Evolutionary conservation across 2,329 filamentous ascomycete genomes (phyloP).

Genomic region (Alternaria solani): DNA sequence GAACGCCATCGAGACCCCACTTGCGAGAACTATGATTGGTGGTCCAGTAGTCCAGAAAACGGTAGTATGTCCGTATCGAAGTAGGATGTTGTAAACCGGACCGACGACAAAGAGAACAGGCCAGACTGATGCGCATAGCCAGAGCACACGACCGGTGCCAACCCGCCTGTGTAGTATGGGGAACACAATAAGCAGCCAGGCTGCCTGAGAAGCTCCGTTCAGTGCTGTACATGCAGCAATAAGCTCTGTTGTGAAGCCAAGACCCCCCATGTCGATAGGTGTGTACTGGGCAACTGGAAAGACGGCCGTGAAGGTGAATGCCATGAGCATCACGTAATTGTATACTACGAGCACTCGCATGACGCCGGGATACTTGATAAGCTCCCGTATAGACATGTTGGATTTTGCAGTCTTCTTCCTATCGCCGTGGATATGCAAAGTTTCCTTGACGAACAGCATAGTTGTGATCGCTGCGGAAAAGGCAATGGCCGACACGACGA

Average conservation of each 20-base stretch:
- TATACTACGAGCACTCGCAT: slow-evolving; percentile 71
- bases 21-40: not conserved
- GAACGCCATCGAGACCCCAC: slow-evolving; percentile 42
- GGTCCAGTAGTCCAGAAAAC: slow-evolving; percentile 66
- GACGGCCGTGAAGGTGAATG: slow-evolving; percentile 75
- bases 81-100: slow-evolving; percentile 65
- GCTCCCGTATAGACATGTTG: slow-evolving; percentile 59
- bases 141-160: slow-evolving; percentile 72
- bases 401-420: slow-evolving; percentile 31
- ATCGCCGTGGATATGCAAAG: slow-evolving; percentile 39
- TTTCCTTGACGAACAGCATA: slow-evolving; percentile 68
- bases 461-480: slow-evolving; percentile 62
- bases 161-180: slow-evolving; percentile 70
- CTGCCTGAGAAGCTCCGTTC: slow-evolving; percentile 70
- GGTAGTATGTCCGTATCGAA: slow-evolving; percentile 55
- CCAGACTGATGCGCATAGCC: slow-evolving; percentile 65
- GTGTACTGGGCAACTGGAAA: slow-evolving; percentile 75
- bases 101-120: slow-evolving; percentile 68
- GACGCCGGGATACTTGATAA: slow-evolving; percentile 71
- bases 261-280: slow-evolving; percentile 67
- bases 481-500: slow-evolving; percentile 65
- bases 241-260: slow-evolving; percentile 66
- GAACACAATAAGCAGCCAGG: slow-evolving; percentile 76
- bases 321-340: slow-evolving; percentile 72
- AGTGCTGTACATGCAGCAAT: slow-evolving; percentile 73